Conservation (phyloP, 345 rosid genomes). For the Citrus glauca region DNA sequence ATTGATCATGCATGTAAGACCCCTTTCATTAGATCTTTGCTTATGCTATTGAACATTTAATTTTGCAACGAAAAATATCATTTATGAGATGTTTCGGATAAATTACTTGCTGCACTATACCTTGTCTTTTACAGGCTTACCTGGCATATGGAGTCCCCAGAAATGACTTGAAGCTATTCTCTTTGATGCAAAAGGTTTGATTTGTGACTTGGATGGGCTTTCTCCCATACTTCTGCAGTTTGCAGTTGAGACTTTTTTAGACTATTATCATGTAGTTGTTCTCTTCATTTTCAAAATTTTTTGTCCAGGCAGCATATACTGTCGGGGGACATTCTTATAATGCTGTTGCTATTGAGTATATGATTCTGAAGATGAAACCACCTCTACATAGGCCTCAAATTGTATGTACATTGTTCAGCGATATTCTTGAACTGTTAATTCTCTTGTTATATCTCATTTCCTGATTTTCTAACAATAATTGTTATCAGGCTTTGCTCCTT, state of each 20-base stretch:
- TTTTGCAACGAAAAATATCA: conserved; percentile 2
- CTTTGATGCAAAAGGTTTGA: conserved; percentile 93
- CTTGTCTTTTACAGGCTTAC: conserved; percentile 57
- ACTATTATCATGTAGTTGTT: not conserved
- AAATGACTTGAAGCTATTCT: conserved; percentile 88
- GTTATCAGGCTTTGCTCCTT: conserved; percentile 74
- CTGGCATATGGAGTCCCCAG: conserved; percentile 95
- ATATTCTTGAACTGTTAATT: not conserved
- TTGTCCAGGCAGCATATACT: conserved; percentile 79
- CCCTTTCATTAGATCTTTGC: not conserved
- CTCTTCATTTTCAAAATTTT: not conserved
- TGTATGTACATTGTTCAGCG: conserved; percentile 29
- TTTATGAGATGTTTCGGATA: not conserved
- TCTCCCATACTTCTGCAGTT: not conserved
- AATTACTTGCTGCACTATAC: conserved; percentile 2
- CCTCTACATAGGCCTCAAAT: conserved; percentile 86
- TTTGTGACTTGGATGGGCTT: conserved; percentile 16
- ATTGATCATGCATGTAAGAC: conserved; percentile 88
- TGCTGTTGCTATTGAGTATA: conserved; percentile 74
- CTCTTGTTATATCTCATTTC: not conserved
- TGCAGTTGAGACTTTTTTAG: not conserved
- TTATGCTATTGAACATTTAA: not conserved
- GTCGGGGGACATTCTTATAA: conserved; percentile 89
- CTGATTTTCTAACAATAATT: not conserved
- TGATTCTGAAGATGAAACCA: conserved; percentile 78